Base-by-base conservation (phyloP, 2,329 filamentous ascomycete species). In the Thermomyces lanuginosus region DNA sequence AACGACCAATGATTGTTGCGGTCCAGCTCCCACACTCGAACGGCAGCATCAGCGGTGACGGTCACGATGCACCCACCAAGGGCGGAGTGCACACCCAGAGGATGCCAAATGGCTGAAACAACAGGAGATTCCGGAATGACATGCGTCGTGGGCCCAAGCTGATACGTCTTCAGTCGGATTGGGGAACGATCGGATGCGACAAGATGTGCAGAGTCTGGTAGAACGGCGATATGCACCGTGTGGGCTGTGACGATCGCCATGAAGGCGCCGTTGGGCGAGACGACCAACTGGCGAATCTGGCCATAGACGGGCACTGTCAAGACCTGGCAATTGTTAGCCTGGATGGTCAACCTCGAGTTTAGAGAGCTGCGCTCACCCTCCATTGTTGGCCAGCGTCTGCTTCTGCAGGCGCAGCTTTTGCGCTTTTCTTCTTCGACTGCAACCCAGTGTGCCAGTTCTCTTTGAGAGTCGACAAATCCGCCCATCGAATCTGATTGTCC, bases 401-500 rank as follows among this genome's bases (percentile, higher is more conserved):
- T 11, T 48, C 35, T 10, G 22, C 21, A 38, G 37, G 26, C 41
- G 37, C 21, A 40, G 40, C 31, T 20, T 39, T 32, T 17, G 42
- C 21, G 22, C 25, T 31, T 28, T 46, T 46, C 21, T 33, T 35
- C 35, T 49, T 51, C 21, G 46, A 43, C 29, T 42, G 46, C n/a
- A 45, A 36, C 27, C 45, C 41, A 24, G 56, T 48, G 34, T 59
- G 53, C 56, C 56, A 61, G 38, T 57, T 48, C 29, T 71, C 78
- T 58, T 91, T 92, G 44, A 95, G 52, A 32, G 75, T 70, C 27
- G 72, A 70, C 29, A 98, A 57, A 53, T 92, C 81, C 6, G 79
- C 76, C 83, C 89, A 98, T 50, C 84, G 69, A 34, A 98, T 77
- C 52, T 95, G 81, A 41, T 77, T 84, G 25, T 84, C 84, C 21